Conservation (phyloP, 306 rosid genomes). For the Pterocarpus macrocarpus region DNA sequence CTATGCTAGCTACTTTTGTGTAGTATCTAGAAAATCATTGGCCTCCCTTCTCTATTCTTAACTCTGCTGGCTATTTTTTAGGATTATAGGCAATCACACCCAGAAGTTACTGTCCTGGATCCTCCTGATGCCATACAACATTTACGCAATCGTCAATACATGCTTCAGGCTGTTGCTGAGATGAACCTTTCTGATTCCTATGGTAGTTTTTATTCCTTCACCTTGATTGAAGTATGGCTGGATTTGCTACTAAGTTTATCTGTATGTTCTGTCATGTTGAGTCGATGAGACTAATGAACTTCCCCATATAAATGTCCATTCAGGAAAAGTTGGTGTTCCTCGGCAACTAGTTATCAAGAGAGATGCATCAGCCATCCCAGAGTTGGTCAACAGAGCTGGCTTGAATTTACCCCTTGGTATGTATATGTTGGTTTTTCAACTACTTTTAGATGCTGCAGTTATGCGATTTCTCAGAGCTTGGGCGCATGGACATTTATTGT, state of each 20-base stretch:
- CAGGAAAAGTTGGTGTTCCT: slow-evolving; percentile 88
- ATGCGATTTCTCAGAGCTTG: slow-evolving; percentile 47
- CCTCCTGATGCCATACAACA: slow-evolving; percentile 96
- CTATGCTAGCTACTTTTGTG: neutral
- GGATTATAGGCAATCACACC: slow-evolving; percentile 87
- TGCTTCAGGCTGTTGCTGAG: slow-evolving; percentile 98
- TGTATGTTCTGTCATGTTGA: slow-evolving; percentile 19
- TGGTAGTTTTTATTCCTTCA: slow-evolving; percentile 55
- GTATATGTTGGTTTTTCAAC: slow-evolving; percentile 47
- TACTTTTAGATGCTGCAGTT: slow-evolving; percentile 48
- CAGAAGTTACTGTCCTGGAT: slow-evolving; percentile 93
- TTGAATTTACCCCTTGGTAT: slow-evolving; percentile 86
- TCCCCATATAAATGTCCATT: neutral
- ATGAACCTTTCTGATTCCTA: slow-evolving; percentile 76
- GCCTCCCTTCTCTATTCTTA: slow-evolving; percentile 24
- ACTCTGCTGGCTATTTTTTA: slow-evolving; percentile 48
- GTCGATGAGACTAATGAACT: slow-evolving; percentile 23
- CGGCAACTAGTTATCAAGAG: slow-evolving; percentile 84
- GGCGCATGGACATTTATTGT: slow-evolving; percentile 45
- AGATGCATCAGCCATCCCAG: slow-evolving; percentile 85
- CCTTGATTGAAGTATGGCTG: slow-evolving; percentile 39
- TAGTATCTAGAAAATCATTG: neutral
- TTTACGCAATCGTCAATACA: slow-evolving; percentile 81
- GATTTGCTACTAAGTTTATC: neutral
- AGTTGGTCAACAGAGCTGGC: slow-evolving; percentile 73